phyloP scores from a whole-genome alignment of 768 basidiomycete species.

The Lepiota brunneoincarnata region DNA sequence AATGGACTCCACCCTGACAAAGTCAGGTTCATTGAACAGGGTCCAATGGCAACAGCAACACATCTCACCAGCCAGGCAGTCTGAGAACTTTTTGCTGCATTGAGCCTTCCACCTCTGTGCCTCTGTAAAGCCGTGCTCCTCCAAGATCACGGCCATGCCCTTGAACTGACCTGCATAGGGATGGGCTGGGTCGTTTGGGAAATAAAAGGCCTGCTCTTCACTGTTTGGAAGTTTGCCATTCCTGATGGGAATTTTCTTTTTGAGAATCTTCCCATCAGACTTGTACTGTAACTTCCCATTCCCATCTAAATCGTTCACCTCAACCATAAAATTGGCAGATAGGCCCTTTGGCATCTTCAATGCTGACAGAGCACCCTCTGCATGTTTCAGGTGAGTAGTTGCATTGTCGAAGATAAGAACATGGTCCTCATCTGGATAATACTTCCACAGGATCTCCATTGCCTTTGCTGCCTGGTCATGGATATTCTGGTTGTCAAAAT shows the following conservation, averaged over 20 bases:
- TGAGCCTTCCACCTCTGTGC: slow-evolving; percentile 29
- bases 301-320: slow-evolving; percentile 9
- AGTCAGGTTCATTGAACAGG: slow-evolving; percentile 41
- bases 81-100: slow-evolving; percentile 20
- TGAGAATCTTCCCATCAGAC: slow-evolving; percentile 24
- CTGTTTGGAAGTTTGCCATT: slow-evolving; percentile 21
- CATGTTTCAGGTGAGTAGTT: slow-evolving; percentile 28
- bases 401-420: slow-evolving; percentile 26
- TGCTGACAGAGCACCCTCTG: slow-evolving; percentile 21
- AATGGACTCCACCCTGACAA: slow-evolving; percentile 27
- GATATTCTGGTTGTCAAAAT: slow-evolving; percentile 27
- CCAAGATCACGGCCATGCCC: slow-evolving; percentile 35
- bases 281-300: slow-evolving; percentile 21
- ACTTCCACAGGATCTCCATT: slow-evolving; percentile 23
- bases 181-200: slow-evolving; percentile 23
- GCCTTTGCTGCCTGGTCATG: slow-evolving; percentile 21
- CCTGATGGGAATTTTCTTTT: slow-evolving; percentile 29
- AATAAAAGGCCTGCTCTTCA: slow-evolving; percentile 28
- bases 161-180: slow-evolving; percentile 29
- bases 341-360: slow-evolving; percentile 25
- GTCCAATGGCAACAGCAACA: slow-evolving; percentile 33
- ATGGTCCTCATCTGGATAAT: no score
- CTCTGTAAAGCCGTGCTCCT: slow-evolving; percentile 24
- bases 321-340: slow-evolving; percentile 16
- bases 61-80: neutral